These are phyloP conservation scores for Hanseniaspora uvarum DNA, from an alignment of 1,139 yeast species.

Conservation along the genomic window DNA sequence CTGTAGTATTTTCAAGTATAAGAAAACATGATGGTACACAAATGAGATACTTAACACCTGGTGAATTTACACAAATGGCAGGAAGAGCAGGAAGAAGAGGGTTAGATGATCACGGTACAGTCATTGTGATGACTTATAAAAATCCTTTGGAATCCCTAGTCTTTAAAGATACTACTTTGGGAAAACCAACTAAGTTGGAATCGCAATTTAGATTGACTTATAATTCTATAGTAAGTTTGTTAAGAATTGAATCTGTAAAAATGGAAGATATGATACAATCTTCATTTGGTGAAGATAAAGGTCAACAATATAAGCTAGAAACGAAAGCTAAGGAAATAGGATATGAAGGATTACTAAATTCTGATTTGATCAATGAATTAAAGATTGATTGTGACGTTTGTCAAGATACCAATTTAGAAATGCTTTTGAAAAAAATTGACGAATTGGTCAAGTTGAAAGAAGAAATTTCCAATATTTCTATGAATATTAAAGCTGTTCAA, in stretches of 20 bases:
- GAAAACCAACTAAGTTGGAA: constrained; percentile 76
- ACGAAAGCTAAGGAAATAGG: constrained; percentile 41
- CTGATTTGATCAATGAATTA: constrained; percentile 9
- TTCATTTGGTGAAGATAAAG: constrained; percentile 82
- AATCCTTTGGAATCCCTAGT: constrained; percentile 51
- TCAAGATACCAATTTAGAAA: constrained; percentile 35
- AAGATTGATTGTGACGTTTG: constrained; percentile 34
- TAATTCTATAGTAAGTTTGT: constrained; percentile 83
- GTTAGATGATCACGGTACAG: constrained; percentile 84
- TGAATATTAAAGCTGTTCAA: constrained; percentile 40
- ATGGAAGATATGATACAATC: constrained; percentile 97
- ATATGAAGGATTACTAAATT: constrained; percentile 32
- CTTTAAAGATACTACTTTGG: constrained; percentile 72
- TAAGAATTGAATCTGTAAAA: constrained; percentile 83
- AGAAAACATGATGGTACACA: constrained; percentile 84
- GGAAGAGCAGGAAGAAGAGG: constrained; percentile 99
- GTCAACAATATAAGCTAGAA: constrained; percentile 67
- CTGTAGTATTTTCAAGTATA: constrained; percentile 79
- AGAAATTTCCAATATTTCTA: constrained; percentile 41
- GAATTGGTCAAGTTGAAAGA: constrained; percentile 39
- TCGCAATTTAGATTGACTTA: constrained; percentile 91
- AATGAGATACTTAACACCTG: constrained; percentile 75
- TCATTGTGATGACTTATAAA: constrained; percentile 80
- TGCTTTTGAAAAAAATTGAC: constrained; percentile 38
- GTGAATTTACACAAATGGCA: constrained; percentile 98